Evolutionary conservation across 2,329 filamentous ascomycete genomes (phyloP), one percentile per base, ranked within the genome.

Genomic region (Phyllosticta citrichinensis): DNA sequence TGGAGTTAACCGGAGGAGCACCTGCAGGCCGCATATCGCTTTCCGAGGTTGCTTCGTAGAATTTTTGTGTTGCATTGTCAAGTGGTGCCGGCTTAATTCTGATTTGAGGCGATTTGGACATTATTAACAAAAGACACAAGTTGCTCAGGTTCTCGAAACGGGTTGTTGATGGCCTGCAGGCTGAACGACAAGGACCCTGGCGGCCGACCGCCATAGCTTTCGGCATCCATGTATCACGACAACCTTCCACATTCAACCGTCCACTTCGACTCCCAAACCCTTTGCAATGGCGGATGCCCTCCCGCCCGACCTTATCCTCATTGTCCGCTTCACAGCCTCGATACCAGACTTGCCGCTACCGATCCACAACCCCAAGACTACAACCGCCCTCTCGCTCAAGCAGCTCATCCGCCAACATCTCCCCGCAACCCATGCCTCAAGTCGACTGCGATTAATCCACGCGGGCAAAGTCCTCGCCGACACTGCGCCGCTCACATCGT

Each of bases 251-350:
- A 47, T 5, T 14, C 30, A 40, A 33, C 22, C 22, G 17, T 33
- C 3, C 5, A 52, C 19, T 12, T 11, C 20, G 6, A 20, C 22
- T 27, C 10, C 11, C 27, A 52, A 25, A 50, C 47, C 19, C 27
- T 24, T 30, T 22, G 24, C 57, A 5, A 60, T 60, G 57, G 57
- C 52, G 14, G 57, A 55, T 12, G 22, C 59, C 17, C 59, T 22
- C 5, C 47, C 59, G 11, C 54, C 67, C 61, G 65, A 63, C 58
- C 60, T 65, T 47, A 63, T 62, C 62, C 62, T 97, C 54, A 93
- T 89, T 47, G 87, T 97, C 72, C 91, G 93, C 73, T 97, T 99
- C 82, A 91, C 91, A 58, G 86, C 87, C 63, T 86, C 90, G 1
- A 82, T 93, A 62, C 87, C 91, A 17, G 94, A 97, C 72, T 83